Evolutionary conservation across 2,329 filamentous ascomycete species (phyloP).

Genomic region (Penicillium sp.): DNA sequence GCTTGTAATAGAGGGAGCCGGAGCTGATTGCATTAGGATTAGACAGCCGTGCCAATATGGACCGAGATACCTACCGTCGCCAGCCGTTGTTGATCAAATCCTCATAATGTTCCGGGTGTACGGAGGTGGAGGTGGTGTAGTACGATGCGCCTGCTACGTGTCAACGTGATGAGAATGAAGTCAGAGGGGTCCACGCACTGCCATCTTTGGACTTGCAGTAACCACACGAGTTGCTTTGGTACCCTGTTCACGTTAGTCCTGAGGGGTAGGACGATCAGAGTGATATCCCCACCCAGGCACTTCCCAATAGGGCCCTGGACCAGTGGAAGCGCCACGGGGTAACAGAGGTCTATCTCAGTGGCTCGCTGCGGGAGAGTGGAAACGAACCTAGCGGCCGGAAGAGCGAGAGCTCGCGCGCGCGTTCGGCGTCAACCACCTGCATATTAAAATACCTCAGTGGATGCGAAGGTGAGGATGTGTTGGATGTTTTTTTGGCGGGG

Average conservation of each 20-base stretch:
- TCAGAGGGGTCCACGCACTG: conserved; percentile 40
- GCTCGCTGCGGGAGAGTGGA: conserved; percentile 26
- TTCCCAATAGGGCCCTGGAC: conserved; percentile 19
- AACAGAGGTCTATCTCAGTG: conserved; percentile 33
- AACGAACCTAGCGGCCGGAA: conserved; percentile 48
- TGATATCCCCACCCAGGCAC: conserved; percentile 8
- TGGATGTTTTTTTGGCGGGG: not conserved
- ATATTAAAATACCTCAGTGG: conserved; percentile 16
- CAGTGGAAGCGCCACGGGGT: conserved; percentile 39
- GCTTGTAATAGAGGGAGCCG: conserved; percentile 53
- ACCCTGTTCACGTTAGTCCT: conserved; percentile 35
- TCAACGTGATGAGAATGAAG: conserved; percentile 14
- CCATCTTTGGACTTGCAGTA: conserved; percentile 51
- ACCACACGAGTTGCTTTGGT: conserved; percentile 51
- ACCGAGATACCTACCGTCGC: conserved; percentile 42
- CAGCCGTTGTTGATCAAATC: conserved; percentile 51
- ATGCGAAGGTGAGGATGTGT: not conserved
- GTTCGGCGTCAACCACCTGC: conserved; percentile 40
- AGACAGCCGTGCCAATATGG: not conserved
- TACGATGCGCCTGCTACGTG: conserved; percentile 46
- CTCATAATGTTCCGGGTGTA: conserved; percentile 51
- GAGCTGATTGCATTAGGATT: conserved; percentile 37
- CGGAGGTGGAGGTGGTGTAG: conserved; percentile 47
- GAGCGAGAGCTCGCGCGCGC: conserved; percentile 45
- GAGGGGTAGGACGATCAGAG: conserved; percentile 2